phyloP scores from a whole-genome alignment of 78 protist species.

The slime mould (Dictyostelium discoideum) region dicty_2.7 NC_007088.5:755001-755500 shows the following conservation, averaged over 20 bases:
- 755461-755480: conserved; percentile 42
- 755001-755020: neutral
- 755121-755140: neutral
- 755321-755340: conserved; percentile 52
- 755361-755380: neutral
- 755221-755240: neutral
- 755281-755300: neutral
- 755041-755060: neutral
- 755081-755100: too few relatives aligned
- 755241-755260: neutral
- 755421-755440: conserved; percentile 14
- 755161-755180: neutral
- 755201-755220: neutral
- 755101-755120: neutral
- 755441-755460: conserved; percentile 41
- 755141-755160: neutral
- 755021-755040: neutral
- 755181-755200: conserved; percentile 8
- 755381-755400: conserved; percentile 8
- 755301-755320: neutral
- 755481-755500: conserved; percentile 73
- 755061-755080: neutral
- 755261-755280: neutral
- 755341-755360: conserved; percentile 7
- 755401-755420: neutral